Evolutionary conservation across 768 basidiomycete species (phyloP).

Genomic region (Scleroderma bovista): DNA sequence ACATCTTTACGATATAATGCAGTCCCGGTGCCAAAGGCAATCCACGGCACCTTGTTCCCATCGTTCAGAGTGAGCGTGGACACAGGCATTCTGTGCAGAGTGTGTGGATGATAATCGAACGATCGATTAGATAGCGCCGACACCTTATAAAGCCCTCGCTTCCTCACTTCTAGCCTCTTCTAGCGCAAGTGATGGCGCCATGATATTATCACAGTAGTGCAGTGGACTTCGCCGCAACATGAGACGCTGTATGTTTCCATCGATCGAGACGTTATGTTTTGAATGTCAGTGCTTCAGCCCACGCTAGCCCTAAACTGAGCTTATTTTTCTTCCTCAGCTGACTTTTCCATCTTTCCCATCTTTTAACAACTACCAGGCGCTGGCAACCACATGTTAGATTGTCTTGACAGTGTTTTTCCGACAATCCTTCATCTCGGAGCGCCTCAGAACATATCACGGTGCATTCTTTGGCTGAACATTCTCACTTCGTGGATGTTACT

Average conservation of each 20-base stretch:
- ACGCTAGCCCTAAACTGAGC: conserved; percentile 44
- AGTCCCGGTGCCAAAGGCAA: conserved; percentile 61
- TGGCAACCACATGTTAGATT: conserved; percentile 52
- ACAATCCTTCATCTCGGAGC: conserved; percentile 46
- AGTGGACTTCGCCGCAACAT: no score
- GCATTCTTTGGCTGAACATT: conserved; percentile 59
- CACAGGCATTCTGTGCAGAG: conserved; percentile 18
- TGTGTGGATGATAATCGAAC: conserved; percentile 4
- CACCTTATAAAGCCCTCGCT: no score
- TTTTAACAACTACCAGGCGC: conserved; percentile 65
- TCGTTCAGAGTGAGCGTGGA: conserved; percentile 47
- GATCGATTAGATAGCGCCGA: not conserved
- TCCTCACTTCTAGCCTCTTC: no score
- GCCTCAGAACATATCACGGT: conserved; percentile 53
- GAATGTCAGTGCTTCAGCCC: not conserved
- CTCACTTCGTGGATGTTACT: conserved; percentile 40
- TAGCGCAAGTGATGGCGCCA: no score
- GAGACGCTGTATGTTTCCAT: no score
- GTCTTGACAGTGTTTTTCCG: conserved; percentile 23
- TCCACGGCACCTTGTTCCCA: conserved; percentile 46
- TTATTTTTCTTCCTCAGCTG: no score
- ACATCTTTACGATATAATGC: conserved; percentile 45
- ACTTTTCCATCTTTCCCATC: conserved; percentile 39
- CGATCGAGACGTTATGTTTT: no score
- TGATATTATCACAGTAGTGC: no score